These are phyloP conservation scores for Phaeotremella fagi DNA, from an alignment of 768 basidiomycete genomes.

Conservation along the genomic window DNA sequence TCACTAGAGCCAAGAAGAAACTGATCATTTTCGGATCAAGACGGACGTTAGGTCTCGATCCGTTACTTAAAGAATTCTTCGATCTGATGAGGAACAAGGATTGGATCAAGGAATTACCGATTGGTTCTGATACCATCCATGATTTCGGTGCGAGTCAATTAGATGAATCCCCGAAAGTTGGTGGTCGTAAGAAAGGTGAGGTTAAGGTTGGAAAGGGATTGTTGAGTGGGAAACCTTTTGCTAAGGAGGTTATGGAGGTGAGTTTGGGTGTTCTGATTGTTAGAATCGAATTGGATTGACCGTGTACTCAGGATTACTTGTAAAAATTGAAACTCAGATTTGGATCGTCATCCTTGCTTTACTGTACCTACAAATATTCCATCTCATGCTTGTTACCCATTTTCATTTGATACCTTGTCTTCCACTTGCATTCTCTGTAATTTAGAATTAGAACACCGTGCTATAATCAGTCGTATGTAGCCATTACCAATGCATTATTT, in stretches of 20 bases:
- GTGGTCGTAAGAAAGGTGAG: slow-evolving; percentile 3
- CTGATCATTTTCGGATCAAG: slow-evolving; percentile 85
- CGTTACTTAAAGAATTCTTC: slow-evolving; percentile 69
- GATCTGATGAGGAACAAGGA: slow-evolving; percentile 62
- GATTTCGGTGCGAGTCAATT: neutral
- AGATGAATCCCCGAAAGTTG: neutral
- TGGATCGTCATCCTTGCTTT: neutral
- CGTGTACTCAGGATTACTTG: neutral
- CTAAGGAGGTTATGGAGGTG: slow-evolving; percentile 24
- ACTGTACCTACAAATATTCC: too few species aligned
- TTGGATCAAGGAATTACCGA: slow-evolving; percentile 66
- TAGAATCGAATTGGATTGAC: neutral
- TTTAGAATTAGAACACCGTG: neutral
- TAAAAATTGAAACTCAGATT: neutral
- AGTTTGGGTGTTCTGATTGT: neutral
- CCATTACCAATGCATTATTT: neutral
- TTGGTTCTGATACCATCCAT: slow-evolving; percentile 58
- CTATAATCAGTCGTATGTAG: neutral
- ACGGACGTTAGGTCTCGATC: slow-evolving; percentile 57
- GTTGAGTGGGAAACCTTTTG: slow-evolving; percentile 19
- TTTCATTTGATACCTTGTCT: neutral
- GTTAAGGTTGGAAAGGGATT: slow-evolving; percentile 18
- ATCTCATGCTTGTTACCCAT: too few species aligned
- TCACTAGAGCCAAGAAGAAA: slow-evolving; percentile 87
- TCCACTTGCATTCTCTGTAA: neutral